Evolutionary conservation across 129 eudicot genomes (phyloP), one percentile per base, ranked within the genome.

Genomic region (Saussurea involucrata): DNA sequence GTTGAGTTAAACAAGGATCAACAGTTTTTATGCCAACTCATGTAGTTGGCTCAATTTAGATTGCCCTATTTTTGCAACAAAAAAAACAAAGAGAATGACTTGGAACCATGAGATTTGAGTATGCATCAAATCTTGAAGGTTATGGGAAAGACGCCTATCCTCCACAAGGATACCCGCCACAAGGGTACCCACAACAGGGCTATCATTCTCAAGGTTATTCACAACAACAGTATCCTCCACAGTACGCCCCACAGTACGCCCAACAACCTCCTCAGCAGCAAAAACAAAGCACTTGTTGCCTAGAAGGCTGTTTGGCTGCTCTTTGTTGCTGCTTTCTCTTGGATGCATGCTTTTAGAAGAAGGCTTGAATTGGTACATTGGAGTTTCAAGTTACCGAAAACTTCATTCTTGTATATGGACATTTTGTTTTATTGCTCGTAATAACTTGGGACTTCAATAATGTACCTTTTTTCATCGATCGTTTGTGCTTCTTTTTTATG

Each of bases 231-330:
- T 88, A 88, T 15, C 33, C 84, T 1, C 83, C 83, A 3, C 83
- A 80, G 44, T 80, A 80, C 73, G 90, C 90, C 11, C 97, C 91
- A 1, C 97, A 84, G 64, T 87, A 90, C 73, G 84, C 72, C n/a
- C n/a, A n/a, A n/a, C n/a, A n/a, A n/a, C 91, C 84, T 0, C 96
- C 93, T 11, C 96, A 64, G 32, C 73, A 79, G 18, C 93, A 84
- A 46, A 76, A 86, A 40, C 77, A 78, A 21, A 81, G 82, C 57
- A 63, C 21, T 53, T 85, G 88, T 46, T 77, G 83, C 40, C 78
- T 91, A 78, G 88, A 88, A 83, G 91, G 87, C 89, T 86, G 96
- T 86, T 86, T 90, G 96, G 96, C 96, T 79, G 96, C 92, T 10
- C 55, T 90, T 61, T 87, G 96, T 71, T 90, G 96, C 61, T 90